Base-by-base conservation (phyloP, 78 protist species). In the Salpingoeca rosetta region DNA sequence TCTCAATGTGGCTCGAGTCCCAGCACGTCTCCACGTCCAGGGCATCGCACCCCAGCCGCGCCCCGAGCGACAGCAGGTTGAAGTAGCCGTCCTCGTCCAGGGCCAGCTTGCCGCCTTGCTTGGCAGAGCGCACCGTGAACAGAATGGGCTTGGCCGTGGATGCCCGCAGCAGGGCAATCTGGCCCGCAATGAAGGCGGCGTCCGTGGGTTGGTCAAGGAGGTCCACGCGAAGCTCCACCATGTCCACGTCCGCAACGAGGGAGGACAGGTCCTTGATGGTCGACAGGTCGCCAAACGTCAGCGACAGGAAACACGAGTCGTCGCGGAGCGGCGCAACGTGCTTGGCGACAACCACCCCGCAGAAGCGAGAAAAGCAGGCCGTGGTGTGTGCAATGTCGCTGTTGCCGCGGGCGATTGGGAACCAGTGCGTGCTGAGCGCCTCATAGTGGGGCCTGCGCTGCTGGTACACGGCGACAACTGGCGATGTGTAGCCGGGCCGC, bases 21-120 rank as follows among this genome's bases (percentile, higher is more conserved):
- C n/a, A n/a, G n/a, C n/a, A n/a, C 40, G 88, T 44, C 83, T 92
- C 94, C 35, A 92, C 85, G 45, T 92, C 94, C 7, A 92, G 44
- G 75, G 42, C 80, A 75, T 89, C 92, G 82, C 89, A 85, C 11
- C 92, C 94, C 31, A 85, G 72, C 41, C 91, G 86, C n/a, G 86
- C 51, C 10, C 91, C 90, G 27, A 86, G 0, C 41, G 0, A 83
- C 38, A 31, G 41, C 36, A 83, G 87, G n/a, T 40, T 17, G 40
- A 82, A 25, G 38, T 40, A 42, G 31, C 45, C 76, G 65, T 0
- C 86, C 36, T 28, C 76, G 12, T 7, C 0, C 2, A 90, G 92
- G 31, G 12, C 81, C 39, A 85, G 89, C 12, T 0, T 27, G 31
- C 94, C 94, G 56, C 94, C 94, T 51, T 88, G 90, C 25, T 65